These are phyloP conservation scores for Sporisorium sorghi DNA, from an alignment of 1,284 basidiomycete species.

Conservation along the genomic window DNA sequence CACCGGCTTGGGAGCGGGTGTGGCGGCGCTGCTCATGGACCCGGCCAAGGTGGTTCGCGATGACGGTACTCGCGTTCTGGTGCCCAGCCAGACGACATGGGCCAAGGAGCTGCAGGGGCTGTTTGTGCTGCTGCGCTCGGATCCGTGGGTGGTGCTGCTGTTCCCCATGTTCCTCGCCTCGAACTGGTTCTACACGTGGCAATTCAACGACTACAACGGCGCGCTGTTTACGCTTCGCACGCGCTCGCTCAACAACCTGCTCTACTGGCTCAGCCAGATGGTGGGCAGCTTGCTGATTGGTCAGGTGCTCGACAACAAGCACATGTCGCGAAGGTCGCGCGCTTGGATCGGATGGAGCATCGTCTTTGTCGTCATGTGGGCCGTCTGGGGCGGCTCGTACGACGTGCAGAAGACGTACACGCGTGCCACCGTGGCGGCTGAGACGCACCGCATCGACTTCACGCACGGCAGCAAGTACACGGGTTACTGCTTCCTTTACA, in stretches of 20 bases:
- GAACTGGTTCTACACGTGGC: constrained; percentile 67
- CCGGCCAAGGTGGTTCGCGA: constrained; percentile 54
- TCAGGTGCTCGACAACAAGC: constrained; percentile 53
- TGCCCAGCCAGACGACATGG: constrained; percentile 55
- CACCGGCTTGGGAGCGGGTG: constrained; percentile 52
- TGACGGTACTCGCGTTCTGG: constrained; percentile 56
- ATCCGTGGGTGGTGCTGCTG: constrained; percentile 58
- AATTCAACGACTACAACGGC: constrained; percentile 57
- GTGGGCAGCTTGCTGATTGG: constrained; percentile 56
- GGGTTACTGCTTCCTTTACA: constrained; percentile 59
- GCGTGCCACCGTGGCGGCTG: constrained; percentile 26
- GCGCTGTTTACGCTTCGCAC: constrained; percentile 62
- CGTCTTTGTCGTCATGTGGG: constrained; percentile 53
- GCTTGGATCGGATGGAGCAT: constrained; percentile 62
- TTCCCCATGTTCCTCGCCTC: constrained; percentile 61
- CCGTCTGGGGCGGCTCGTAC: constrained; percentile 64
- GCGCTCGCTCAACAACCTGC: constrained; percentile 69
- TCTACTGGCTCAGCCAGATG: constrained; percentile 70
- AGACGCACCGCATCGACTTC: constrained; percentile 49
- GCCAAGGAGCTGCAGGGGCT: constrained; percentile 53
- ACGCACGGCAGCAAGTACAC: constrained; percentile 38
- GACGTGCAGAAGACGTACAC: constrained; percentile 56
- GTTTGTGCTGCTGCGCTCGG: constrained; percentile 46
- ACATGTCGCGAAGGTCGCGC: constrained; percentile 47
- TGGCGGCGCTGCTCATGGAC: constrained; percentile 44